phyloP scores from a whole-genome alignment of 345 rosid species.

The Boechera stricta region DNA sequence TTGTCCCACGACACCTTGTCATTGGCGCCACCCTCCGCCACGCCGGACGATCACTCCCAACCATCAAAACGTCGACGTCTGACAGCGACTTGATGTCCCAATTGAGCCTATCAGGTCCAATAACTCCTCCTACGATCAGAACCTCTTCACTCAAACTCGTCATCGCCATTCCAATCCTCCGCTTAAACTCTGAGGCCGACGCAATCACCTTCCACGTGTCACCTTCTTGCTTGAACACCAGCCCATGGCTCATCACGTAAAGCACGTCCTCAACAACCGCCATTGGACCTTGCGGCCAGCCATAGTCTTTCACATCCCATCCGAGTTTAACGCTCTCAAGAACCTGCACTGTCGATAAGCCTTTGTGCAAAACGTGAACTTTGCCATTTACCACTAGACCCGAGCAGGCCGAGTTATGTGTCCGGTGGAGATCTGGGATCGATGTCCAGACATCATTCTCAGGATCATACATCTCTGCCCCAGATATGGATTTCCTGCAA shows the following conservation, averaged over 20 bases:
- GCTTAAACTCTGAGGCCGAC: conserved; percentile 83
- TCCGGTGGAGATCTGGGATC: conserved; percentile 81
- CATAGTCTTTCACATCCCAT: conserved; percentile 81
- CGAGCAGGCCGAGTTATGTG: conserved; percentile 91
- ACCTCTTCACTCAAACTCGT: conserved; percentile 73
- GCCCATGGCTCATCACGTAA: conserved; percentile 74
- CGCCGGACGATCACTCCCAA: conserved; percentile 70
- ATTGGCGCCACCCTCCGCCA: conserved; percentile 85
- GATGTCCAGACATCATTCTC: conserved; percentile 77
- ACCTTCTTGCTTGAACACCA: conserved; percentile 63
- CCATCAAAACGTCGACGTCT: conserved; percentile 65
- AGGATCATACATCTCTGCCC: conserved; percentile 92
- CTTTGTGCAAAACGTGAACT: conserved; percentile 86
- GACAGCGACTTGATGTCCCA: conserved; percentile 82
- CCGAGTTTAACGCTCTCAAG: conserved; percentile 62
- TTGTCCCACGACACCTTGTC: conserved; percentile 85
- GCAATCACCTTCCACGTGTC: conserved; percentile 59
- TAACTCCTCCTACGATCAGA: conserved; percentile 85
- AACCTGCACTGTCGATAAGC: conserved; percentile 84
- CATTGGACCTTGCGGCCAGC: conserved; percentile 93
- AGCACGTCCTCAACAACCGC: conserved; percentile 71
- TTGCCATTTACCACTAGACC: conserved; percentile 75
- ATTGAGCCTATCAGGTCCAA: conserved; percentile 79
- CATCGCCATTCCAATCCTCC: conserved; percentile 86
- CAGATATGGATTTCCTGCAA: conserved; percentile 85